Percentiles rank a stretch among this genome's conserved stretches.
Conservation (phyloP, 176 grass and related monocot species). For the Zea luxurians region DNA sequence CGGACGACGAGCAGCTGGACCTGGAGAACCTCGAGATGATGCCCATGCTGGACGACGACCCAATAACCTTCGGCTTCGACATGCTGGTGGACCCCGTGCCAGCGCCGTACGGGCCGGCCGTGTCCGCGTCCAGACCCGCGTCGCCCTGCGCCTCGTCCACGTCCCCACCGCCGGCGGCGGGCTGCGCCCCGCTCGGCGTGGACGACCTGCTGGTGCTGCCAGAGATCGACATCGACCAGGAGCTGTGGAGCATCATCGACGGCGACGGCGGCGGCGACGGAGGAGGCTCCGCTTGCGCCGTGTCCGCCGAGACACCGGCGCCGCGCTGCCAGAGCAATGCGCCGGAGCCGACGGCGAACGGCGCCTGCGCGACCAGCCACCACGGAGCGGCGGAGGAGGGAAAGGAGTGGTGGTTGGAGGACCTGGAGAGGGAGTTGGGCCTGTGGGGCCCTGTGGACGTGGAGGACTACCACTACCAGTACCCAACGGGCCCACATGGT, state of each 20-base stretch:
- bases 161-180: conserved; percentile 22
- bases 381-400: conserved; percentile 11
- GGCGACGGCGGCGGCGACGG: no score
- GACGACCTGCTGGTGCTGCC: conserved; percentile 42
- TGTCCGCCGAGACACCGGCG: background rate
- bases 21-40: conserved; percentile 37
- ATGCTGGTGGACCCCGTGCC: conserved; percentile 34
- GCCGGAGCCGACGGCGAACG: background rate
- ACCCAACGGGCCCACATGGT: background rate
- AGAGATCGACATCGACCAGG: conserved; percentile 54
- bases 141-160: conserved; percentile 65
- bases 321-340: conserved; percentile 24
- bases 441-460: conserved; percentile 47
- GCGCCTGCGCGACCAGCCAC: background rate
- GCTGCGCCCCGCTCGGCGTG: background rate
- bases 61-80: conserved; percentile 36
- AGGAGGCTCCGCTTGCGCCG: no score
- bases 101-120: background rate
- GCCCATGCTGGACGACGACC: conserved; percentile 35
- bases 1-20: background rate
- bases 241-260: conserved; percentile 67
- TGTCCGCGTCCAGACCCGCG: conserved; percentile 17
- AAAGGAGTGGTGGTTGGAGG: conserved; percentile 57
- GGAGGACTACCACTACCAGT: conserved; percentile 41
- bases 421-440: conserved; percentile 75